Evolutionary conservation across 176 grass and related monocot genomes (phyloP).

Genomic region (Eragrostis curvula): DNA sequence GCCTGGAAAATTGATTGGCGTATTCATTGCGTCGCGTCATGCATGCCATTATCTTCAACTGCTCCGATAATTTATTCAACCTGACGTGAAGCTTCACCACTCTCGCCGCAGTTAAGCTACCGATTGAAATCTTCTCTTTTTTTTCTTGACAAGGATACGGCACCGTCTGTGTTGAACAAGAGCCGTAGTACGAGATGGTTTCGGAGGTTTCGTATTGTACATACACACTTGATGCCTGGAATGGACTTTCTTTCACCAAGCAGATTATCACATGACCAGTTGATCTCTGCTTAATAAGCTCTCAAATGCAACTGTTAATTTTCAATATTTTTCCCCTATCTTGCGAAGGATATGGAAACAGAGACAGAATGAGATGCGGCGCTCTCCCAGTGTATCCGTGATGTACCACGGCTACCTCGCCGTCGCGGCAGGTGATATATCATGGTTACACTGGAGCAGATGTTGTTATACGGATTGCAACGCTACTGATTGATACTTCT

Average conservation of each 20-base stretch:
- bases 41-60: constrained; percentile 27
- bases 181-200: not conserved
- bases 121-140: too few species aligned
- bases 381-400: constrained; percentile 60
- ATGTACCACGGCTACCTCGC: constrained; percentile 34
- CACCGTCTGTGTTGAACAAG: not conserved
- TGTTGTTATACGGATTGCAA: not conserved
- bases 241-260: not conserved
- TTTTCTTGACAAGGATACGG: not conserved
- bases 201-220: not conserved
- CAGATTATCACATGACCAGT: not conserved
- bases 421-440: constrained; percentile 28
- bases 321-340: not conserved
- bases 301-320: not conserved
- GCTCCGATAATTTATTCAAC: constrained; percentile 6
- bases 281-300: not conserved
- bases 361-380: not conserved
- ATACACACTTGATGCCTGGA: not conserved
- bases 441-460: constrained; percentile 59
- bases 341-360: not conserved
- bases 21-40: constrained; percentile 44
- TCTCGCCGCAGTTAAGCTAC: not conserved
- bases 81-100: constrained; percentile 1
- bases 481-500: not conserved
- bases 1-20: constrained; percentile 7